phyloP scores from a whole-genome alignment of 768 basidiomycete species.

The Boletus pseudopeckii region DNA sequence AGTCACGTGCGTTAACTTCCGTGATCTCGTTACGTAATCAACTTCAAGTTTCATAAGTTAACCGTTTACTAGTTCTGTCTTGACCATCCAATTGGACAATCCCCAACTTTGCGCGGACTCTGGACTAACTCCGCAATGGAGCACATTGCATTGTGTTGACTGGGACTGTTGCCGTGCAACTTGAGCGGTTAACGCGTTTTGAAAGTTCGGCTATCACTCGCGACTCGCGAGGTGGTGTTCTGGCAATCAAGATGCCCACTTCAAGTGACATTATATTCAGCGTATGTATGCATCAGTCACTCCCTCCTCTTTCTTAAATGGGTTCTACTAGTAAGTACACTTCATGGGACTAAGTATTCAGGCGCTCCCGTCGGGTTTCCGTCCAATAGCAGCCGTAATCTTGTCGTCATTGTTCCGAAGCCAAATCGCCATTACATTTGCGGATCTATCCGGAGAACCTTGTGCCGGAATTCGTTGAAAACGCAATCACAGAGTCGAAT shows the following conservation, averaged over 20 bases:
- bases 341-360: neutral
- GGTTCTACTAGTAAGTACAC: neutral
- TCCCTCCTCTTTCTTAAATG: neutral
- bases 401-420: neutral
- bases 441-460: neutral
- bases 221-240: neutral
- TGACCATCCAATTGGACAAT: neutral
- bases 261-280: neutral
- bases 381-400: neutral
- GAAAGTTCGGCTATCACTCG: neutral
- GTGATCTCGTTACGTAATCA: neutral
- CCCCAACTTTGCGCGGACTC: neutral
- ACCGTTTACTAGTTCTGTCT: too few relatives aligned
- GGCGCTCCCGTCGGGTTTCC: neutral
- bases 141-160: neutral
- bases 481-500: too few relatives aligned
- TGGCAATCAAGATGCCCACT: neutral
- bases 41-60: neutral
- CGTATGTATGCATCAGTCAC: neutral
- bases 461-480: neutral
- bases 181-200: neutral
- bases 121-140: neutral
- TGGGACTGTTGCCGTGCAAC: neutral
- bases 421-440: neutral
- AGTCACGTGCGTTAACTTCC: constrained; percentile 11